phyloP scores from a whole-genome alignment of 148 eudicot species.

The Amaranthus cruentus region DNA sequence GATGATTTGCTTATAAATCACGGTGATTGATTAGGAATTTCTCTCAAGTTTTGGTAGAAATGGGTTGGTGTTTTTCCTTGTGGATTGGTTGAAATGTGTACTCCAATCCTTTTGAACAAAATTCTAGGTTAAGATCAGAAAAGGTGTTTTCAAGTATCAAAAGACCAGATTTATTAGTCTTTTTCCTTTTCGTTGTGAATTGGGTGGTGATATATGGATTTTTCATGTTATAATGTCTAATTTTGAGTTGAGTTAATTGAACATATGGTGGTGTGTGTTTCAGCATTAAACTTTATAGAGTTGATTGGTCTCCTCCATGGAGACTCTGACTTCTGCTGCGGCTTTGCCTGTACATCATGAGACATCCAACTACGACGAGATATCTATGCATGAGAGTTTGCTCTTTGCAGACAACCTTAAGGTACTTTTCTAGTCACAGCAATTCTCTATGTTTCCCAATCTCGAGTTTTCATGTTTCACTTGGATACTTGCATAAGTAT shows the following conservation, averaged over 20 bases:
- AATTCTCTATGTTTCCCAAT: too few species aligned
- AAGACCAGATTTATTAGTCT: background rate
- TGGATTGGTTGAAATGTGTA: conserved; percentile 6
- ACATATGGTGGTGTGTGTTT: conserved; percentile 14
- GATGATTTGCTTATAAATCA: too few species aligned
- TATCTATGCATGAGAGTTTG: conserved; percentile 79
- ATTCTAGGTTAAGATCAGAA: conserved; percentile 5
- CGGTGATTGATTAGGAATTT: background rate
- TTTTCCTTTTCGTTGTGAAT: background rate
- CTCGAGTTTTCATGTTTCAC: too few species aligned
- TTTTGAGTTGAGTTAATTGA: conserved; percentile 14
- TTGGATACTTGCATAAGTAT: too few species aligned
- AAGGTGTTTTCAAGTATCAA: background rate
- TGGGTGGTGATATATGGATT: conserved; percentile 5
- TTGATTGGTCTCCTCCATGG: conserved; percentile 37
- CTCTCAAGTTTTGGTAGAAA: conserved; percentile 8
- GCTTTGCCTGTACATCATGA: conserved; percentile 40
- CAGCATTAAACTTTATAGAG: conserved; percentile 30
- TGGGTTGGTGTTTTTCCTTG: background rate
- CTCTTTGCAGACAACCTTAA: conserved; percentile 82
- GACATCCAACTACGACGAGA: conserved; percentile 68
- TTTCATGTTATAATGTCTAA: background rate
- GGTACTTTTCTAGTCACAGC: conserved; percentile 33
- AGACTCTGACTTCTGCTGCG: conserved; percentile 49
- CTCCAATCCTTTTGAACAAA: conserved; percentile 5